These are phyloP conservation scores for Sclerotinia trifoliorum DNA, from an alignment of 2,329 filamentous ascomycete genomes.

Conservation along the genomic window DNA sequence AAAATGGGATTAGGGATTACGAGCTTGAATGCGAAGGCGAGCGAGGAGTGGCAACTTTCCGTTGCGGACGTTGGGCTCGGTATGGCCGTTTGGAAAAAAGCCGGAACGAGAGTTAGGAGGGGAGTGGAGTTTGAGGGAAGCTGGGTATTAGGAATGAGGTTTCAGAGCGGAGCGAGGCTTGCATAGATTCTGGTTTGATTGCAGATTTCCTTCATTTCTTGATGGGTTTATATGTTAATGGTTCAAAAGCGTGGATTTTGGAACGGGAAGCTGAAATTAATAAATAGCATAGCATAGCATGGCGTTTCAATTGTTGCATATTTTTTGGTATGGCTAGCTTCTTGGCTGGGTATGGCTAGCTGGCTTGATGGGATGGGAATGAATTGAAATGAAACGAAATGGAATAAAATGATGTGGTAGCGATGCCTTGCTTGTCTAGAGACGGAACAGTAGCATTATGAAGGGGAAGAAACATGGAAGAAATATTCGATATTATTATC, in stretches of 20 bases:
- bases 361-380: conserved; percentile 7
- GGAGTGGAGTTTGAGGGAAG: conserved; percentile 85
- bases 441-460: not conserved
- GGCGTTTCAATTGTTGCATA: conserved; percentile 12
- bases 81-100: conserved; percentile 80
- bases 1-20: conserved; percentile 22
- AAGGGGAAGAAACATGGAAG: not conserved
- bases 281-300: conserved; percentile 14
- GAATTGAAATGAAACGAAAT: not conserved
- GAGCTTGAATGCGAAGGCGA: conserved; percentile 22
- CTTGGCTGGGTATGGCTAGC: not conserved
- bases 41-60: conserved; percentile 68
- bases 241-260: conserved; percentile 12
- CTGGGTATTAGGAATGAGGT: conserved; percentile 74
- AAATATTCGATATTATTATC: not conserved
- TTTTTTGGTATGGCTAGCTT: conserved; percentile 2
- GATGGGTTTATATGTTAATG: not conserved
- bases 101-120: conserved; percentile 74
- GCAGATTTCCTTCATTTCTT: not conserved
- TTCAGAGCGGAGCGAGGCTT: conserved; percentile 32
- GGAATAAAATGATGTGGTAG: not conserved
- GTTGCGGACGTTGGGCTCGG: conserved; percentile 86
- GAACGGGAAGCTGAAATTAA: not conserved
- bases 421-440: not conserved
- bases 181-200: not conserved